Base-by-base conservation (phyloP, 805 yeast genomes). In the Zygosaccharomyces bisporus region DNA sequence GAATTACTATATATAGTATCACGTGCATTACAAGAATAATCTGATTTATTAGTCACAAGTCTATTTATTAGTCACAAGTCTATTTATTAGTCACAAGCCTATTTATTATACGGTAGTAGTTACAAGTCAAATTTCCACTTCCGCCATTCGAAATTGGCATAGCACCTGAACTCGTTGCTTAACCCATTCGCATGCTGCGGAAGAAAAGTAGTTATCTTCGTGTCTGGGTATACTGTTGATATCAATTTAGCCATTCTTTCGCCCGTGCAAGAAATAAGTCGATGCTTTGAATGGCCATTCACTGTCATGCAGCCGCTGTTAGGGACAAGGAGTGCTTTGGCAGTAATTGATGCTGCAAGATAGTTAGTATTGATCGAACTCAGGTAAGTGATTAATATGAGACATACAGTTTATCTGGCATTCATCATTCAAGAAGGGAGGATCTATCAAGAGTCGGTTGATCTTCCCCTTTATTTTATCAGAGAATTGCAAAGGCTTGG, bases 121-220 rank as follows among this genome's bases (percentile, higher is more conserved):
- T 25, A 29, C 14, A 20, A 23, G 10, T 9, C 57, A 53, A 75
- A 83, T 47, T 69, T 74, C 96, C 95, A 87, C 43, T 72, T 62
- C 2, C 63, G 55, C 47, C 93, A 77, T 60, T 84, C 93, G 54
- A 76, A 86, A 29, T 79, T 74, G 1, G 96, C 87, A 58, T 86
- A 89, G 55, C 96, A 88, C 55, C 86, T 71, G 64, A 86, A 89
- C 64, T 89, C 96, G 60, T 89, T 89, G 58, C 90, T 82, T 48
- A 89, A 71, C 0, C 95, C 95, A 56, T 86, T 85, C 45, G 80
- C 81, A 58, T 89, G 96, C 52, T 82, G 83, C 1, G 96, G 96
- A 32, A 66, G 60, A 60, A 84, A 89, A 27, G 73, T 68, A 0
- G 96, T 89, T 41, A 80, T 72, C 17, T 67, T 56, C 1, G 83